Base-by-base conservation (phyloP, 1,284 basidiomycete genomes). In the Sanghuangporus baumii region DNA sequence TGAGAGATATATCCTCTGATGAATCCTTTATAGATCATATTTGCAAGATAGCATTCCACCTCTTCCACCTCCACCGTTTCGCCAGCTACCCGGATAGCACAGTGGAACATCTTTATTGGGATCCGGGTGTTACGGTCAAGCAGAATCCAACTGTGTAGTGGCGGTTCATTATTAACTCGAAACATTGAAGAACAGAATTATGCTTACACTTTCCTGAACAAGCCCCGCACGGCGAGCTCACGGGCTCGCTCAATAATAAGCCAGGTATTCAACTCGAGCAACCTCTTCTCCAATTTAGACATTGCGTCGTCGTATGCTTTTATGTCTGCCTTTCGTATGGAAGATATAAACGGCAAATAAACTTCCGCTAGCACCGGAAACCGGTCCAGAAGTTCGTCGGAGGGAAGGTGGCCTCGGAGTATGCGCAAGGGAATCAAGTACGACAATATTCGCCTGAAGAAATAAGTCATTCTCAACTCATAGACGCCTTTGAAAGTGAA, bases 1-100 rank as follows among this genome's bases (percentile, higher is more conserved):
- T 99, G 96, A 54, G 93, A 95, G 70, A 99, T 96, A 74, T 98
- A 98, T 4, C 96, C 96, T 63, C 91, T 85, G 73, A 98, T 89
- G 73, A 89, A 93, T 3, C 93, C 94, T 77, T 91, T 92, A 76
- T 89, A 94, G 47, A 98, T 91, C 89, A 96, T 91, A 71, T 94
- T 96, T 16, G 94, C 94, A 7, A 98, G 81, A 61, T 95, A 81
- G 75, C 96, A 98, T 75, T 98, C 96, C 16, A 94, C 89, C 75
- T 98, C 96, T 66, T 93, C 93, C 59, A 78, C 68, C 18, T 76
- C 71, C 38, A 85, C 79, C 20, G 85, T 81, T 66, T 81, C 78
- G 4, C 89, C 89, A 14, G 88, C 86, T 60, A 93, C 74, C 54
- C 76, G 76, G 57, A 95, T 75, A 1, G 89, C 88, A 3, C 79